Evolutionary conservation across 495 filamentous ascomycete genomes (phyloP), one percentile per base, ranked within the genome.

Genomic region (Schizothecium vesticola): DNA sequence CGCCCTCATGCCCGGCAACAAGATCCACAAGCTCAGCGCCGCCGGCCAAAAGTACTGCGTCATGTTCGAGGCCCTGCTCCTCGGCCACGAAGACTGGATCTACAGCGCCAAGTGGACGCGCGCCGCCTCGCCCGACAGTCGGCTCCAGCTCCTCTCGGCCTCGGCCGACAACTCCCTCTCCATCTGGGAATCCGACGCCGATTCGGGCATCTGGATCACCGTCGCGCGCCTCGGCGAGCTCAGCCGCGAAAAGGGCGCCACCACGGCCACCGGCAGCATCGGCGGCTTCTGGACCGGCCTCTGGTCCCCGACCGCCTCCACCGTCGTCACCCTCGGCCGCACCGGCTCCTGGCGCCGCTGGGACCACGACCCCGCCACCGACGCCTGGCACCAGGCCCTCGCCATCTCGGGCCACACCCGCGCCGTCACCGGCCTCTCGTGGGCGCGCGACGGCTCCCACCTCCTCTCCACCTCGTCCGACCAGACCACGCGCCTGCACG

Each of bases 41-140:
- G 80, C 78, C 2, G 86, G 81, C 43, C 75, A 74, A 9, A 81
- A 86, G 56, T 96, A 90, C 78, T 92, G 89, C 29, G 82, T 96
- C 59, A 97, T 93, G 0, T 98, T 98, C 69, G 96, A 98, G 79
- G 96, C 96, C 8, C 83, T 99, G 13, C 86, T 99, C 10, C 87
- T 98, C 25, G 95, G 96, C 22, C 96, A 98, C 73, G 95, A 99
- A 72, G 95, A 99, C 73, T 99, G 95, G 95, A 92, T 99, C 25
- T 97, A 96, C 75, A 93, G 91, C 63, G 86, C 91, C 0, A 81
- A 82, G 51, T 99, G 95, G 95, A 83, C 85, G 31, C 84, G 85
- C 11, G 77, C 82, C 26, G 70, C 72, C 25, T 66, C 71, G 25
- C 11, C 62, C 19, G 70, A 72, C 58, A 67, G 80, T 10, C 83